Conservation (phyloP, 805 yeast genomes). For the Candida taoyuanica region DNA sequence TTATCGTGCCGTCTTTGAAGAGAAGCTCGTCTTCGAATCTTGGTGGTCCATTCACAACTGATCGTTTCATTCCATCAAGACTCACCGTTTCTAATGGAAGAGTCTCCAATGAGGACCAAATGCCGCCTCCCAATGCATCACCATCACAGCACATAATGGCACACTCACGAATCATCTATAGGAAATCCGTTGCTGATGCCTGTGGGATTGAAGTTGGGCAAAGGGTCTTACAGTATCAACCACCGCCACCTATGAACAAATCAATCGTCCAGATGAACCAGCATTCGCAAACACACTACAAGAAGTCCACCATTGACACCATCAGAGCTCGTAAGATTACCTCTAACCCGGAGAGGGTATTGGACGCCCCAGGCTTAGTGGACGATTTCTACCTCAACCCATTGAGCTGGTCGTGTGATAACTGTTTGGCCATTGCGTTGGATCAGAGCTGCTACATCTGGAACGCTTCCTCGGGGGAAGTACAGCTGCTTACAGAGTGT, state of each 20-base stretch:
- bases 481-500: conserved; percentile 60
- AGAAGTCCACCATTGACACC: conserved; percentile 41
- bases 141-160: conserved; percentile 40
- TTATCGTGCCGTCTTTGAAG: conserved; percentile 19
- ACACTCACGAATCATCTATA: conserved; percentile 46
- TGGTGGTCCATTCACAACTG: conserved; percentile 33
- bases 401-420: conserved; percentile 80
- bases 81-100: conserved; percentile 45
- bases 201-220: conserved; percentile 85
- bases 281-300: conserved; percentile 21
- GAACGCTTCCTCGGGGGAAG: conserved; percentile 84
- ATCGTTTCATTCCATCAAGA: conserved; percentile 59
- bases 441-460: conserved; percentile 83
- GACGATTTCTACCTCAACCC: conserved; percentile 90
- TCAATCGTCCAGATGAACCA: conserved; percentile 22
- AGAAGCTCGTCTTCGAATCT: conserved; percentile 23
- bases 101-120: conserved; percentile 33
- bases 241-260: conserved; percentile 63
- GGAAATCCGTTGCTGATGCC: conserved; percentile 86
- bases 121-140: conserved; percentile 44
- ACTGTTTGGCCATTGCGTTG: conserved; percentile 82
- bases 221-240: conserved; percentile 80
- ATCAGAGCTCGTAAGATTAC: conserved; percentile 75
- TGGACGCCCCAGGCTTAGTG: conserved; percentile 92
- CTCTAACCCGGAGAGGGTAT: conserved; percentile 83